Evolutionary conservation across 768 basidiomycete genomes (phyloP), one percentile per base, ranked within the genome.

Genomic region (Zangia roseola): DNA sequence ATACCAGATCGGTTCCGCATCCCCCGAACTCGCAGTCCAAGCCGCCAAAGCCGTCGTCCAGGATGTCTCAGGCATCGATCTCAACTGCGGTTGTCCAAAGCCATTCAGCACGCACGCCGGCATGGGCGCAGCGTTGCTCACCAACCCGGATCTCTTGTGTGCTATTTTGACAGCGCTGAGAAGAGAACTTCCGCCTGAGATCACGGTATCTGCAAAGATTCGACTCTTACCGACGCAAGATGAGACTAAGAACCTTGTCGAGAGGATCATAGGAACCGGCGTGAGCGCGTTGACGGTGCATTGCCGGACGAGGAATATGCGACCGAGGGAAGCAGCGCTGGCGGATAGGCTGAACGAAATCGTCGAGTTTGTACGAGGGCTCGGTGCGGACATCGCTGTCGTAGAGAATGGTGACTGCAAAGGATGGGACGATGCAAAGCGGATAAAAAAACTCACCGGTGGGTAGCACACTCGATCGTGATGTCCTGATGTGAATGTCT

Each of bases 21-120:
- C 89, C 61, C 94, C 94, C 4, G 84, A 87, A 16, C 80, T 94
- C 45, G 97, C 97, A 10, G 91, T 97, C 3, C 79, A 93, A 71
- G 95, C 97, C 2, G 94, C 97, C 5, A 83, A 85, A 60, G 81
- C 77, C 0, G 91, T 99, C 33, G 77, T 85, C 70, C 73, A 88
- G 28, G 97, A 99, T 60, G 84, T 99, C 25, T 84, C 94, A 0
- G 97, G 94, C 17, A 77, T 99, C 59, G 97, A 98, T 66, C 84
- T 99, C 52, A 98, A 98, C 67, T 98, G 97, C 62, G 97, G 95
- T 0, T 99, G 95, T 63, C 94, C 94, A 0, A 95, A 95, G 60
- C 90, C 94, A 0, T 97, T 97, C 69, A 95, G 93, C 19, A 93
- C 91, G 0, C 87, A 90, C 56, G 71, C 86, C 0, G 97, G 97